Percentiles rank a stretch among this genome's conserved stretches.
Evolutionary conservation across 495 filamentous ascomycete genomes (phyloP).

Genomic region (Neurospora tetraspora): DNA sequence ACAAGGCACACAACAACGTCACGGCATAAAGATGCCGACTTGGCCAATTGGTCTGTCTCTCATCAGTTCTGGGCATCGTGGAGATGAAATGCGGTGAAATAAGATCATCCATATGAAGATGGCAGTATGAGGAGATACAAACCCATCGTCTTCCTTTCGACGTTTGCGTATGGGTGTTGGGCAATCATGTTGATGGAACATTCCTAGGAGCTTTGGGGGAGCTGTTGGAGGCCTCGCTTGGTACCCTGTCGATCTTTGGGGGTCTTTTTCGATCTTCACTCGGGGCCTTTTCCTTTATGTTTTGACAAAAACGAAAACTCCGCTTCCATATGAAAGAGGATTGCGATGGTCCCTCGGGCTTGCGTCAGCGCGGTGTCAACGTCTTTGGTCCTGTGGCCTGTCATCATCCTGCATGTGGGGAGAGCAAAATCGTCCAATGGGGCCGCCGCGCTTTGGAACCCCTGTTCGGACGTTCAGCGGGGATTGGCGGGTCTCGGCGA

Average conservation of each 20-base stretch:
- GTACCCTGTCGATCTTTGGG: not conserved
- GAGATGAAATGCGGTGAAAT: not conserved
- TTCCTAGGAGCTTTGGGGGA: not conserved
- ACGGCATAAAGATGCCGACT: not conserved
- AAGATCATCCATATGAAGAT: not conserved
- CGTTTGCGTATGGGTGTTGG: not conserved
- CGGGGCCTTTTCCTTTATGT: not conserved
- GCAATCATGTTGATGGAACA: not conserved
- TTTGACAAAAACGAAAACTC: too few species aligned
- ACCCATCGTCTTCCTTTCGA: not conserved
- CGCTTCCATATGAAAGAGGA: not conserved
- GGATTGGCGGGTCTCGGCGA: not conserved
- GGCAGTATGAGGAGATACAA: not conserved
- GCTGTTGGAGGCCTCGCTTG: not conserved
- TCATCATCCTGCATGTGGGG: not conserved
- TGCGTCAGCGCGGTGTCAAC: not conserved
- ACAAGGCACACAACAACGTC: not conserved
- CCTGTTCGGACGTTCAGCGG: not conserved
- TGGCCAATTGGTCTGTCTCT: not conserved
- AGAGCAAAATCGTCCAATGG: not conserved
- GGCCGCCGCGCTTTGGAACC: not conserved
- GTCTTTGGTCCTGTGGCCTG: not conserved
- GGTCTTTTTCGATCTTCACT: not conserved
- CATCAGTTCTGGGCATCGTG: not conserved
- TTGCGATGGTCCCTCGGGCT: not conserved